Base-by-base conservation (phyloP, 2,329 filamentous ascomycete species). In the Dactylella cylindrospora region DNA sequence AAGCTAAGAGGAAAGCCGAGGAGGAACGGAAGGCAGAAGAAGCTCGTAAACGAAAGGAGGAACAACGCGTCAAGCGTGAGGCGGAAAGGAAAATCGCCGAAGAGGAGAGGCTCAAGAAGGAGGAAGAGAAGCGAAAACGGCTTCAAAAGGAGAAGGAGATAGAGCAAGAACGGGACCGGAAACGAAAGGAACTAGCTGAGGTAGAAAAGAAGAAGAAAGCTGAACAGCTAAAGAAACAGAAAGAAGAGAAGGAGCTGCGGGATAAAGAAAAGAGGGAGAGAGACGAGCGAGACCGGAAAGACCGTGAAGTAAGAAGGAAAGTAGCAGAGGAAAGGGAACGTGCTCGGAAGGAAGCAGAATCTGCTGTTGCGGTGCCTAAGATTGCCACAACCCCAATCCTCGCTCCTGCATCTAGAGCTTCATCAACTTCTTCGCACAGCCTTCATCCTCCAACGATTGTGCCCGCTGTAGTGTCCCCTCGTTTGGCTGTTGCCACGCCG, bases 41-140 rank as follows among this genome's bases (percentile, higher is more conserved):
- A 74, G 84, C 88, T 70, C 84, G 83, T 67, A 79, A 80, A 67
- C 93, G 84, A 74, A 84, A 85, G 35, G 93, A 98, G 70, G 91
- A 97, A 74, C 91, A 90, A 73, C 83, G 88, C 39, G 89, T 84
- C 76, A 95, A 94, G 75, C 88, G 85, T 69, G 93, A 98, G 70
- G 86, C 88, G 2, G 88, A 94, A 73, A 89, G 85, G 72, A 94
- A 88, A 73, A 86, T 87, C 22, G 88, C 89, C 66, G 93, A 97
- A 70, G 91, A 96, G 69, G 90, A 95, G 68, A 84, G 85, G 45
- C 76, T 84, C 55, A 82, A 84, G 52, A 95, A 90, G 72, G 91
- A 97, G 71, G 85, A 85, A 3, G 91, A 97, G 69, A 87, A 86
- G 70, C 81, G 85, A 71, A 84, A 84, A 65, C 83, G 87, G 41